Percentiles rank a stretch among this genome's conserved stretches.
Conservation (phyloP, 176 grass and related monocot genomes). For the Avena atlantica region DNA sequence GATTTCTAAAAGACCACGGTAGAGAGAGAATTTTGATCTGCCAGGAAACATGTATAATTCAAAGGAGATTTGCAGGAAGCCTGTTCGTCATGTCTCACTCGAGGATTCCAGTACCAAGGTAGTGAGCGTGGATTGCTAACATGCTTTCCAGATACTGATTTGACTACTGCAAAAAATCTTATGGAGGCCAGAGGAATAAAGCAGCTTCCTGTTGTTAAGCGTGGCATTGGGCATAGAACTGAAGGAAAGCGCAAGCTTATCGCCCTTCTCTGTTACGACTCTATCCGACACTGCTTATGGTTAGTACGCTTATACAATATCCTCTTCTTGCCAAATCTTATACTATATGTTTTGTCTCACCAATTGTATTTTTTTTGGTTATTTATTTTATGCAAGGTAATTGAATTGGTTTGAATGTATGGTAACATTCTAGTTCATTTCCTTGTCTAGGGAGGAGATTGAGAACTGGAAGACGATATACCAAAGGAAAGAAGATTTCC, state of each 20-base stretch:
- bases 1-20: background rate
- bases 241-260: conserved; percentile 69
- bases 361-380: conserved; percentile 20
- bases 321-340: background rate
- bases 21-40: conserved; percentile 9
- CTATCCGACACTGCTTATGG: conserved; percentile 76
- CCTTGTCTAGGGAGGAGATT: conserved; percentile 74
- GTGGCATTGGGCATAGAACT: conserved; percentile 59
- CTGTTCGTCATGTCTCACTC: conserved; percentile 66
- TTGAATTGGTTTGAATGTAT: background rate
- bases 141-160: conserved; percentile 91
- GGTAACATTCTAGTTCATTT: conserved; percentile 35
- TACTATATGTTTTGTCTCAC: background rate
- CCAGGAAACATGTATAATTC: conserved; percentile 17
- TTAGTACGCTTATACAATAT: conserved; percentile 42
- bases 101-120: conserved; percentile 73
- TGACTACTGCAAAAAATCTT: conserved; percentile 89
- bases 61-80: conserved; percentile 64
- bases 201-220: conserved; percentile 93
- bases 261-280: conserved; percentile 88
- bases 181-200: conserved; percentile 98
- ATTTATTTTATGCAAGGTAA: background rate
- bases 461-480: conserved; percentile 76
- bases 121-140: conserved; percentile 72
- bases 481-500: conserved; percentile 60